These are phyloP conservation scores for Penium margaritaceum DNA, from an alignment of 139 green algal species.

Conservation along the genomic window DNA sequence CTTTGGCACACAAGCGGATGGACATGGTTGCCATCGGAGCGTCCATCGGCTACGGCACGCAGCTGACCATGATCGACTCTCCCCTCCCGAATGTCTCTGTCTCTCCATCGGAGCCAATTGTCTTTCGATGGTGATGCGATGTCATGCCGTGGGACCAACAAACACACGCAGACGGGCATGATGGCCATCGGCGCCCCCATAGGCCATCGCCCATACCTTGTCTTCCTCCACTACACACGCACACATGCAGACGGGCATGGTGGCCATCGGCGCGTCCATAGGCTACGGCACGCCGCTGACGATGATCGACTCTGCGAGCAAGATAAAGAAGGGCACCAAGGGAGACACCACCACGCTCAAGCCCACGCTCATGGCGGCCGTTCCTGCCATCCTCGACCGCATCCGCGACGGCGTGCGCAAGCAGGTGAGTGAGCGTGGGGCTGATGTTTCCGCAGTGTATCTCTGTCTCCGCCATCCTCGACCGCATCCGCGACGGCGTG, in stretches of 20 bases:
- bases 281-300: conserved; percentile 49
- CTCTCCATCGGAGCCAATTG: too few relatives aligned
- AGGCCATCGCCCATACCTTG: conserved; percentile 46
- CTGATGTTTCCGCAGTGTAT: too few relatives aligned
- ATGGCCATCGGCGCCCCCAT: conserved; percentile 50
- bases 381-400: conserved; percentile 46
- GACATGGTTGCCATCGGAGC: conserved; percentile 32
- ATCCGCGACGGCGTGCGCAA: conserved; percentile 37
- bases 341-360: conserved; percentile 40
- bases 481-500: conserved; percentile 43
- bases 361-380: conserved; percentile 47
- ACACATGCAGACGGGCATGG: conserved; percentile 15
- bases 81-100: too few relatives aligned
- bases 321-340: conserved; percentile 44
- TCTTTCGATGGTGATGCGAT: too few relatives aligned
- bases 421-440: conserved; percentile 18
- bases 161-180: conserved; percentile 11
- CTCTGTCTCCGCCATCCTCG: conserved; percentile 45
- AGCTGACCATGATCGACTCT: conserved; percentile 48
- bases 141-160: too few relatives aligned
- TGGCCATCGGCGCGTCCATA: conserved; percentile 49
- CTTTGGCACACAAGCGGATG: not conserved
- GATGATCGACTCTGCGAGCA: conserved; percentile 43
- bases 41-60: conserved; percentile 52
- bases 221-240: conserved; percentile 47